These are phyloP conservation scores for Penicillium sumatraense DNA, from an alignment of 2,329 filamentous ascomycete species.

Conservation along the genomic window DNA sequence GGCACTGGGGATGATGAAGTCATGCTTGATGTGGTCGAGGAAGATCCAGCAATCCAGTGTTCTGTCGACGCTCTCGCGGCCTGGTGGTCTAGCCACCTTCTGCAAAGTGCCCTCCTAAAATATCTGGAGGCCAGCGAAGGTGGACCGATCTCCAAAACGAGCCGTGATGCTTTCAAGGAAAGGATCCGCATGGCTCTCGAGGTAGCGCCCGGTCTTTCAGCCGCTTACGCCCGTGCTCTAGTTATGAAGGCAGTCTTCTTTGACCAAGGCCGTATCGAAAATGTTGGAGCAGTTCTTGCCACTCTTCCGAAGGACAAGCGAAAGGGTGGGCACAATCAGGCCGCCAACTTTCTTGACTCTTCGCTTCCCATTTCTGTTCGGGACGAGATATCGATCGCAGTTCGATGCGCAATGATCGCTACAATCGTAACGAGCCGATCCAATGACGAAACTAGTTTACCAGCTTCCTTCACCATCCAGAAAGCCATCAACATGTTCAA, in stretches of 20 bases:
- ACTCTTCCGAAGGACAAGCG: slow-evolving; percentile 51
- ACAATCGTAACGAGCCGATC: slow-evolving; percentile 51
- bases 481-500: slow-evolving; percentile 49
- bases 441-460: slow-evolving; percentile 35
- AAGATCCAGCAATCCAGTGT: slow-evolving; percentile 82
- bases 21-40: slow-evolving; percentile 80
- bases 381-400: slow-evolving; percentile 60
- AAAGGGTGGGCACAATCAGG: slow-evolving; percentile 35
- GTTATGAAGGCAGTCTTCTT: slow-evolving; percentile 64
- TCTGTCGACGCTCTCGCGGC: slow-evolving; percentile 88
- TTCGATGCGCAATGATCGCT: slow-evolving; percentile 64
- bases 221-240: slow-evolving; percentile 64
- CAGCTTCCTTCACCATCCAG: slow-evolving; percentile 43
- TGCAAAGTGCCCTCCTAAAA: slow-evolving; percentile 71
- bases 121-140: slow-evolving; percentile 63
- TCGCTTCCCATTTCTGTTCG: slow-evolving; percentile 56
- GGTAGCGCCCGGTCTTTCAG: slow-evolving; percentile 77
- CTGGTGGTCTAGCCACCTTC: slow-evolving; percentile 79
- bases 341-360: slow-evolving; percentile 56
- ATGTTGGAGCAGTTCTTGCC: slow-evolving; percentile 59
- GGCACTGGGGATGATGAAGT: slow-evolving; percentile 67
- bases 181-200: slow-evolving; percentile 71
- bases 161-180: slow-evolving; percentile 49
- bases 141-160: slow-evolving; percentile 45
- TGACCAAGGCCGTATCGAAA: slow-evolving; percentile 55